phyloP scores from a whole-genome alignment of 2,329 filamentous ascomycete species.

The Metarhizium humberi region DNA sequence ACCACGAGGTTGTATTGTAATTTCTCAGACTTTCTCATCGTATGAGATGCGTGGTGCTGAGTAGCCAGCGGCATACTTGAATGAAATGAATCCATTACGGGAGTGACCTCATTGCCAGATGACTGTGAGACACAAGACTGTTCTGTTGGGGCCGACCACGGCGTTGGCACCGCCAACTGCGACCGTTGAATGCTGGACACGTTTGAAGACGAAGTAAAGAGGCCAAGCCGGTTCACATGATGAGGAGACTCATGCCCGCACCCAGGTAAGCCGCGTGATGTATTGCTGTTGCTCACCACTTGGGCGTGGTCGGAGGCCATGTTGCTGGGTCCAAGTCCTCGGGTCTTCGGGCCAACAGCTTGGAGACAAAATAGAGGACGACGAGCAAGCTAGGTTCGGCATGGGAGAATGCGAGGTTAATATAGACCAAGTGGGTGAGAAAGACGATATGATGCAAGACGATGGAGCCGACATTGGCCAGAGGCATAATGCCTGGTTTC shows the following conservation, averaged over 20 bases:
- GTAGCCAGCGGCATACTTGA: not conserved
- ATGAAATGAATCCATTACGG: not conserved
- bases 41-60: conserved; percentile 20
- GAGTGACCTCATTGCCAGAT: not conserved
- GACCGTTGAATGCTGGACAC: not conserved
- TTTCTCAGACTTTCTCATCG: conserved; percentile 22
- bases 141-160: not conserved
- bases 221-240: conserved; percentile 21
- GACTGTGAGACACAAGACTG: conserved; percentile 1
- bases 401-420: conserved; percentile 39
- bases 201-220: conserved; percentile 15
- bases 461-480: conserved; percentile 42
- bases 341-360: conserved; percentile 35
- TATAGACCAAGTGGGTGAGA: conserved; percentile 43
- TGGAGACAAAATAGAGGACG: conserved; percentile 37
- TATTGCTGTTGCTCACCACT: conserved; percentile 14
- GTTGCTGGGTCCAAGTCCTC: conserved; percentile 34
- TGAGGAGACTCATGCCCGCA: conserved; percentile 22
- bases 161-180: not conserved
- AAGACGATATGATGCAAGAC: conserved; percentile 43
- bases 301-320: conserved; percentile 24
- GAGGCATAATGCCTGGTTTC: conserved; percentile 30
- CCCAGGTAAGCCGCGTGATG: conserved; percentile 1
- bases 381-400: conserved; percentile 38
- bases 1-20: conserved; percentile 7